Conservation (phyloP, 2,329 filamentous ascomycete species). For the Cercospora sp. region DNA sequence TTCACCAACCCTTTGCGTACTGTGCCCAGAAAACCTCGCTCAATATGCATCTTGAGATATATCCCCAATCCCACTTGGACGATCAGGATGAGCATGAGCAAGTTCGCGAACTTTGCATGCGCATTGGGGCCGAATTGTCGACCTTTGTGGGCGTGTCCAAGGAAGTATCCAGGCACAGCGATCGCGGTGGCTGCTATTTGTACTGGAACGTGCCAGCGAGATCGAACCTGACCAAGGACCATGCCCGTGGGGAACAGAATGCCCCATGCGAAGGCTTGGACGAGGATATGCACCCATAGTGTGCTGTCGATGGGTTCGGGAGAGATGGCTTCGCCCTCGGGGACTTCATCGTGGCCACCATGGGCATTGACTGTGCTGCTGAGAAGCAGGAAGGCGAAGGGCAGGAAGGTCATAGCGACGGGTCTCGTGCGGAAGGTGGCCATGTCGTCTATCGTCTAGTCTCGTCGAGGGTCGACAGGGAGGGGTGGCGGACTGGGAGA, state of each 20-base stretch:
- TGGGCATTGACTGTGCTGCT: slow-evolving; percentile 43
- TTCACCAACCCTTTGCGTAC: slow-evolving; percentile 69
- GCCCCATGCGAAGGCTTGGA: slow-evolving; percentile 85
- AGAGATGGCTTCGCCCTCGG: slow-evolving; percentile 69
- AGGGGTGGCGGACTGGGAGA: slow-evolving; percentile 3
- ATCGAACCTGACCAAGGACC: slow-evolving; percentile 88
- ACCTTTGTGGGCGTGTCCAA: slow-evolving; percentile 88
- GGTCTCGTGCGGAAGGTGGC: slow-evolving; percentile 32
- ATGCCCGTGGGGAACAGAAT: slow-evolving; percentile 92
- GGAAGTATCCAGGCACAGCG: slow-evolving; percentile 80
- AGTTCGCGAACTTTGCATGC: slow-evolving; percentile 77
- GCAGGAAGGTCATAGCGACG: slow-evolving; percentile 11
- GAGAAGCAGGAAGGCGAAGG: slow-evolving; percentile 15
- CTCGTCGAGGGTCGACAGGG: slow-evolving; percentile 1
- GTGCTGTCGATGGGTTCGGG: slow-evolving; percentile 76
- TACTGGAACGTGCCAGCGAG: slow-evolving; percentile 89
- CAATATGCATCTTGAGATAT: slow-evolving; percentile 86
- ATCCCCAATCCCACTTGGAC: slow-evolving; percentile 76
- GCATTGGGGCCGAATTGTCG: slow-evolving; percentile 81
- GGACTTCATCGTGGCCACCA: slow-evolving; percentile 60
- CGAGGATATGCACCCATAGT: slow-evolving; percentile 90
- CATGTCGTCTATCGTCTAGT: slow-evolving; percentile 20
- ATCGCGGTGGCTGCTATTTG: slow-evolving; percentile 74
- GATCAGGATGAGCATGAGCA: slow-evolving; percentile 76
- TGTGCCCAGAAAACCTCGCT: slow-evolving; percentile 76